Conservation (phyloP, 169 alveolate genomes). For the Plasmodium gaboni region DNA sequence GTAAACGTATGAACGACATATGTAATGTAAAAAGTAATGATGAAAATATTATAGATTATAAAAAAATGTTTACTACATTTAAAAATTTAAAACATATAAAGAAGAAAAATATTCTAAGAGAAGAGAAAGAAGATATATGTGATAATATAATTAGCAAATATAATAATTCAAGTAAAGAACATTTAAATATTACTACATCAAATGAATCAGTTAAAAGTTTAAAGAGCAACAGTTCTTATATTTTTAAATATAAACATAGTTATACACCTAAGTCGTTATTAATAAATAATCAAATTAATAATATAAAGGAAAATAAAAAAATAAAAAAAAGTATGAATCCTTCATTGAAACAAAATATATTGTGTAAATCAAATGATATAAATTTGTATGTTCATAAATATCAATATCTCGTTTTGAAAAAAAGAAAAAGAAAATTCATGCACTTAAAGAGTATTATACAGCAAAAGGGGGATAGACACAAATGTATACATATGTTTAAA, state of each 20-base stretch:
- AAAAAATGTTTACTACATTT: no score
- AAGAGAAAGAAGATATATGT: background rate
- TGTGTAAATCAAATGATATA: background rate
- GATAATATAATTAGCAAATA: background rate
- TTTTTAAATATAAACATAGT: constrained; percentile 11
- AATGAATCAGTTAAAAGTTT: background rate
- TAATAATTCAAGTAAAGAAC: background rate
- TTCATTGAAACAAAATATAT: background rate
- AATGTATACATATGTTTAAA: constrained; percentile 1
- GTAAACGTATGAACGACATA: no score
- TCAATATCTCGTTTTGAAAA: constrained; percentile 19
- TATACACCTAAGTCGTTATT: background rate
- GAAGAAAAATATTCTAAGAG: background rate
- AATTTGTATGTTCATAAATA: constrained; percentile 3
- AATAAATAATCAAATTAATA: background rate
- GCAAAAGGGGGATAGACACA: constrained; percentile 1
- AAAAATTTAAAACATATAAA: background rate
- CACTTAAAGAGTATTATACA: background rate
- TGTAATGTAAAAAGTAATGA: no score
- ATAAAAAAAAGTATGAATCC: background rate
- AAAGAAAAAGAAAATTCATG: constrained; percentile 16
- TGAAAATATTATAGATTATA: no score
- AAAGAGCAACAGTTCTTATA: constrained; percentile 3
- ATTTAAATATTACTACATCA: background rate
- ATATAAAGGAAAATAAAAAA: constrained; percentile 4